Conservation (phyloP, 2,329 filamentous ascomycete genomes). For the Aspergillus carbonarius region DNA sequence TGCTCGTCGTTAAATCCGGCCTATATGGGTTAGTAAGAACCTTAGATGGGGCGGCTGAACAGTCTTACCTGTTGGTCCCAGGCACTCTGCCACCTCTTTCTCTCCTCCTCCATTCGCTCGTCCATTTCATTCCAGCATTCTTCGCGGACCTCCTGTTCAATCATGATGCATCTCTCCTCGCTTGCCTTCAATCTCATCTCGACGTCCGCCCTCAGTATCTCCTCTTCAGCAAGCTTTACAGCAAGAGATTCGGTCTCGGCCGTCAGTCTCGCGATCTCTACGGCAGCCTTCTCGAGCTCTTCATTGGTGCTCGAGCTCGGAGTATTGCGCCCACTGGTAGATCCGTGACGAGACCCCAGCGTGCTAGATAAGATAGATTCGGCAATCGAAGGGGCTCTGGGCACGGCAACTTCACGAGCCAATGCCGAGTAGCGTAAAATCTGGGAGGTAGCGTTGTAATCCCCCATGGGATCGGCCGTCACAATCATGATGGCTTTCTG, state of each 20-base stretch:
- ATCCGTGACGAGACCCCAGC: slow-evolving; percentile 34
- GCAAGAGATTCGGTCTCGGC: slow-evolving; percentile 76
- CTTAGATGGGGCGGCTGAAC: neutral
- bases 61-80: slow-evolving; percentile 67
- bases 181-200: slow-evolving; percentile 71
- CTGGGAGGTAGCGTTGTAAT: slow-evolving; percentile 95
- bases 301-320: slow-evolving; percentile 46
- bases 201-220: slow-evolving; percentile 66
- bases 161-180: slow-evolving; percentile 63
- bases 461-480: slow-evolving; percentile 85
- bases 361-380: slow-evolving; percentile 59
- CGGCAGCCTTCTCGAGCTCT: slow-evolving; percentile 77
- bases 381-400: slow-evolving; percentile 79
- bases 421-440: slow-evolving; percentile 93
- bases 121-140: slow-evolving; percentile 90
- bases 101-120: slow-evolving; percentile 68
- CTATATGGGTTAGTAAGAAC: slow-evolving; percentile 24
- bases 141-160: slow-evolving; percentile 83
- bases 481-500: slow-evolving; percentile 96
- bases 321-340: slow-evolving; percentile 45
- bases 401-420: slow-evolving; percentile 88
- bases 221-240: slow-evolving; percentile 67
- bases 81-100: slow-evolving; percentile 75
- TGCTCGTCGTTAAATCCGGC: slow-evolving; percentile 76
- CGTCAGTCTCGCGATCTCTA: slow-evolving; percentile 76